Evolutionary conservation across 179 eudicot species (phyloP).

Genomic region (Spergularia azorica): DNA sequence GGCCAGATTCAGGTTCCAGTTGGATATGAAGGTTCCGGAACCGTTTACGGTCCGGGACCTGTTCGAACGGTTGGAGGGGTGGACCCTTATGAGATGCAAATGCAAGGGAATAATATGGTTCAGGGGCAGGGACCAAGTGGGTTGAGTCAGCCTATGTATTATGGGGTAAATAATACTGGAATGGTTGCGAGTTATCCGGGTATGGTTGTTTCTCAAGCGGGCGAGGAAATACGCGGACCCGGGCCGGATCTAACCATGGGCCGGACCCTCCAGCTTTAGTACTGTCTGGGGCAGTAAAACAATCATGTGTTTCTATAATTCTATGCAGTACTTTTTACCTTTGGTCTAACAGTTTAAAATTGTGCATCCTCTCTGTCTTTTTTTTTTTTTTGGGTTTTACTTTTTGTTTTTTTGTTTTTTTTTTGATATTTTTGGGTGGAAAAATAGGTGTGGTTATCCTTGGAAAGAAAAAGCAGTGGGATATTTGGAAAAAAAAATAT

Average conservation of each 20-base stretch:
- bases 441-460: no score
- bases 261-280: constrained; percentile 28
- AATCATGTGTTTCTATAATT: not conserved
- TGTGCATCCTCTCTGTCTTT: constrained; percentile 14
- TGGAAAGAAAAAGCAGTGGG: constrained; percentile 3
- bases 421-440: not conserved
- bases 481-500: not conserved
- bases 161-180: constrained; percentile 48
- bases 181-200: constrained; percentile 40
- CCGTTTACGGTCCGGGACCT: constrained; percentile 34
- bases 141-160: constrained; percentile 46
- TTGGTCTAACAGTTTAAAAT: constrained; percentile 21
- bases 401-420: not conserved
- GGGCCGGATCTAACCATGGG: constrained; percentile 33
- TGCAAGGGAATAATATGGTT: constrained; percentile 27
- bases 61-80: constrained; percentile 15
- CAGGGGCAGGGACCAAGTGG: constrained; percentile 25
- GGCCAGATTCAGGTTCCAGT: constrained; percentile 37
- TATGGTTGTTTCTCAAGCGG: constrained; percentile 34
- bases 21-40: constrained; percentile 28
- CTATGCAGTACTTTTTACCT: not conserved
- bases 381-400: not conserved
- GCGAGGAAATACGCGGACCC: constrained; percentile 48
- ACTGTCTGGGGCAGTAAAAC: not conserved
- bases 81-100: constrained; percentile 40